A percentile compares a stretch with the other conserved stretches of the same genome.
These are phyloP conservation scores for Pilasporangium apinafurcum DNA, from an alignment of 352 stramenopile species.

Conservation along the genomic window DNA sequence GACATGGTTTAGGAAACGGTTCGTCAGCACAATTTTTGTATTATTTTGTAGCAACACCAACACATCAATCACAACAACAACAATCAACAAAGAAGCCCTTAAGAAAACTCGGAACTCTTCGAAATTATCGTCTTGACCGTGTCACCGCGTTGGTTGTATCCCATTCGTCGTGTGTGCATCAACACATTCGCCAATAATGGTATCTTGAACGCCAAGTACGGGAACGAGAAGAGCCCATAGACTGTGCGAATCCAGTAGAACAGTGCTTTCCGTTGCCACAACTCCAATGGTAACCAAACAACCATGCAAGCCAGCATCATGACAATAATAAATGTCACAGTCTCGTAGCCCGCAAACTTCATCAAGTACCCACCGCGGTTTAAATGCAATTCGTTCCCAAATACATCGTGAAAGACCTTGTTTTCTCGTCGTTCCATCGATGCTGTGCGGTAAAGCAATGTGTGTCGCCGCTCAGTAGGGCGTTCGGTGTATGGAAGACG, in stretches of 20 bases:
- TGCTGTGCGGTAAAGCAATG: conserved; percentile 44
- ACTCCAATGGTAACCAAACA: conserved; percentile 58
- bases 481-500: conserved; percentile 75
- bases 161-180: conserved; percentile 80
- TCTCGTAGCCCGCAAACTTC: conserved; percentile 85
- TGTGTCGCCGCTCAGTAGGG: conserved; percentile 40
- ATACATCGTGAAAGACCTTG: conserved; percentile 64
- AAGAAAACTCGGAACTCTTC: conserved; percentile 12
- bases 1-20: conserved; percentile 51
- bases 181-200: conserved; percentile 76
- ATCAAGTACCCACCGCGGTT: conserved; percentile 81
- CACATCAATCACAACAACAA: background rate
- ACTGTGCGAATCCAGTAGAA: conserved; percentile 87
- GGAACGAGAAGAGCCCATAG: conserved; percentile 82
- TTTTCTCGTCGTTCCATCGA: conserved; percentile 33
- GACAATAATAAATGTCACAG: conserved; percentile 68
- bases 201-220: conserved; percentile 87
- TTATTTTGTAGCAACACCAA: no score
- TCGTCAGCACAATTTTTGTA: no score
- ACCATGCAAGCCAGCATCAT: conserved; percentile 52
- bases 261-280: conserved; percentile 73
- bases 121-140: conserved; percentile 46
- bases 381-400: conserved; percentile 76
- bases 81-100: background rate
- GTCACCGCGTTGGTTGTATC: conserved; percentile 77